A percentile compares a stretch with the other conserved stretches of the same genome.
phyloP scores from a whole-genome alignment of 495 filamentous ascomycete species.

The Apiosordaria backusii region DNA sequence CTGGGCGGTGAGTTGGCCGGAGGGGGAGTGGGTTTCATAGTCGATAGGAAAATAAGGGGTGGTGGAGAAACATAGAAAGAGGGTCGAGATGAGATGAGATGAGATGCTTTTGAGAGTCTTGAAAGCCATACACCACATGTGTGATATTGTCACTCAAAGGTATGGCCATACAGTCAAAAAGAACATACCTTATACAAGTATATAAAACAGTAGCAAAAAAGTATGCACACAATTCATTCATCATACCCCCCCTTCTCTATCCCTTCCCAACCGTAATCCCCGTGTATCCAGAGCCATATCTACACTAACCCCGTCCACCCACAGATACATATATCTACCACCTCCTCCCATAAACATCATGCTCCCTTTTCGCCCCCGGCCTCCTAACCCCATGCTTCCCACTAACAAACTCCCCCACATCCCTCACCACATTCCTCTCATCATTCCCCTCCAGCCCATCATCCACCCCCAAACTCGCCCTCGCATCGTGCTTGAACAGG shows the following conservation, averaged over 20 bases:
- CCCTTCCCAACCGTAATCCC: neutral
- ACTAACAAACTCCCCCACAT: slow-evolving; percentile 15
- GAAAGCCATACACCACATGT: no score
- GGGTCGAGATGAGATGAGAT: neutral
- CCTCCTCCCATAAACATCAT: slow-evolving; percentile 38
- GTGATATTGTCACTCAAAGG: no score
- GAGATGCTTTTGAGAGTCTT: no score
- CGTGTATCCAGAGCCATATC: neutral
- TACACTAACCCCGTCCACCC: neutral
- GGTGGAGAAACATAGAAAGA: neutral
- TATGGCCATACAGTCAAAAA: no score
- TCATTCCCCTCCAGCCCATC: neutral
- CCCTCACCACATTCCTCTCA: slow-evolving; percentile 11
- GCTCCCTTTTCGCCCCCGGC: slow-evolving; percentile 21
- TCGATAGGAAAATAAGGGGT: neutral
- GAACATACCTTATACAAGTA: no score
- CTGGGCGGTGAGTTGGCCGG: slow-evolving; percentile 60
- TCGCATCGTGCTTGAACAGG: slow-evolving; percentile 75
- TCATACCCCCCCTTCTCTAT: no score
- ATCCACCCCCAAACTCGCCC: slow-evolving; percentile 7
- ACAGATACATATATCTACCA: slow-evolving; percentile 27
- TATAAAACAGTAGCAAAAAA: no score
- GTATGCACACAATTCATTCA: no score
- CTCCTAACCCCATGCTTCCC: neutral
- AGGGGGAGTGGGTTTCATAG: slow-evolving; percentile 19